phyloP scores from a whole-genome alignment of 495 filamentous ascomycete species.

The Penicillium herquei region DNA sequence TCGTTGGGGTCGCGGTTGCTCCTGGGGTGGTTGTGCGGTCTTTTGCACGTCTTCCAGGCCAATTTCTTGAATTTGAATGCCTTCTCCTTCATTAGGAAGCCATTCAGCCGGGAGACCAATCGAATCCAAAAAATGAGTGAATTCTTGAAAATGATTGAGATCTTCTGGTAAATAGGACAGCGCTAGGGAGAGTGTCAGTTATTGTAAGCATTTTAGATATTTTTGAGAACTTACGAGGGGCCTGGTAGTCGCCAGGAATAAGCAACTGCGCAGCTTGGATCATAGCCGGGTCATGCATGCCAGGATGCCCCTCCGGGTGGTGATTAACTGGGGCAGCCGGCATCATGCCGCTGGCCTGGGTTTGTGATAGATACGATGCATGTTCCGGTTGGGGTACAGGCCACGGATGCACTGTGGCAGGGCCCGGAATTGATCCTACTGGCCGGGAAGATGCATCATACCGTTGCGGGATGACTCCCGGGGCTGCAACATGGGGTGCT shows the following conservation, averaged over 20 bases:
- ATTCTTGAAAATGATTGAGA: slow-evolving; percentile 42
- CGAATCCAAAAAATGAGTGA: slow-evolving; percentile 42
- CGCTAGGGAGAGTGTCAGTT: slow-evolving; percentile 17
- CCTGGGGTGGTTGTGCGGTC: slow-evolving; percentile 12
- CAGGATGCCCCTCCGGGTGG: slow-evolving; percentile 18
- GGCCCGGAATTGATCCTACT: slow-evolving; percentile 23
- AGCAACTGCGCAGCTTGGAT: slow-evolving; percentile 42
- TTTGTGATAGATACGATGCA: slow-evolving; percentile 27
- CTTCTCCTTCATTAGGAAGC: slow-evolving; percentile 31
- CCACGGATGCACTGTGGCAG: slow-evolving; percentile 34
- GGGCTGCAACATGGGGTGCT: slow-evolving; percentile 11
- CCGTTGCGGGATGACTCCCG: slow-evolving; percentile 20
- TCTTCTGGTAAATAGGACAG: slow-evolving; percentile 38
- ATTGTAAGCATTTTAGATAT: not conserved
- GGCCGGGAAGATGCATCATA: slow-evolving; percentile 27
- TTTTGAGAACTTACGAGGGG: slow-evolving; percentile 17
- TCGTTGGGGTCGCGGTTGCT: slow-evolving; percentile 21
- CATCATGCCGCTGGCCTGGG: slow-evolving; percentile 19
- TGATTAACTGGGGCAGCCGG: slow-evolving; percentile 10
- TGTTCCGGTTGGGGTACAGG: slow-evolving; percentile 21
- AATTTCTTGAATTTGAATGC: slow-evolving; percentile 27
- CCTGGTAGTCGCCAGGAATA: slow-evolving; percentile 34
- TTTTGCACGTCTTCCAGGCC: slow-evolving; percentile 25
- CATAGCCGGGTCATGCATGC: slow-evolving; percentile 39
- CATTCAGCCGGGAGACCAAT: slow-evolving; percentile 41